Percentiles rank a stretch among this genome's conserved stretches.
Conservation (phyloP, 2,329 filamentous ascomycete genomes). For the Claviceps humidiphila region DNA sequence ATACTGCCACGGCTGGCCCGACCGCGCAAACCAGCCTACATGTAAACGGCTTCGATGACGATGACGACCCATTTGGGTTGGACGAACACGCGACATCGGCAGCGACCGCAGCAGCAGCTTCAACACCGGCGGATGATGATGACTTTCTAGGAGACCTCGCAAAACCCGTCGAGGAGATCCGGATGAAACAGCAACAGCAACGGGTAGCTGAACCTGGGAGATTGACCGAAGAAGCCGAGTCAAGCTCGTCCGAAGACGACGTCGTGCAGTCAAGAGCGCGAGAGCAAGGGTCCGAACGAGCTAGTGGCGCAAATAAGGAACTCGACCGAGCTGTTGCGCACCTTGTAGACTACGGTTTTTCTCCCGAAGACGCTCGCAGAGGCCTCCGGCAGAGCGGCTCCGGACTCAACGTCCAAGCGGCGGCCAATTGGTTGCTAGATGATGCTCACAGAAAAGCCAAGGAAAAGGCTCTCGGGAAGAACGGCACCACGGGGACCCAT, state of each 20-base stretch:
- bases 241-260: slow-evolving; percentile 32
- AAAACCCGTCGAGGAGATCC: slow-evolving; percentile 51
- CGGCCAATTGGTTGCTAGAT: slow-evolving; percentile 79
- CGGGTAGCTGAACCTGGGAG: slow-evolving; percentile 36
- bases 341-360: slow-evolving; percentile 89
- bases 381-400: slow-evolving; percentile 71
- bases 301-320: slow-evolving; percentile 18
- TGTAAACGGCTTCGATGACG: slow-evolving; percentile 40
- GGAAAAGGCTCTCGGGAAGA: slow-evolving; percentile 48
- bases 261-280: slow-evolving; percentile 6
- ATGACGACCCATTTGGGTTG: slow-evolving; percentile 83
- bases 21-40: slow-evolving; percentile 1
- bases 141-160: slow-evolving; percentile 53
- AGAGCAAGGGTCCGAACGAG: slow-evolving; percentile 12
- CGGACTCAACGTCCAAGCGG: slow-evolving; percentile 69
- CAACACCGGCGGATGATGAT: slow-evolving; percentile 37
- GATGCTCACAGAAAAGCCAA: slow-evolving; percentile 79
- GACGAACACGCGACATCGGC: slow-evolving; percentile 35
- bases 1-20: slow-evolving; percentile 11
- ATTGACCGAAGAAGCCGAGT: slow-evolving; percentile 37
- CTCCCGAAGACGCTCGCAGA: slow-evolving; percentile 65
- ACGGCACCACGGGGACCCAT: slow-evolving; percentile 18
- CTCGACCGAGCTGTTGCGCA: slow-evolving; percentile 75
- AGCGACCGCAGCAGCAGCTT: slow-evolving; percentile 13
- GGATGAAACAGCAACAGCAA: slow-evolving; percentile 14